Evolutionary conservation across 1,284 basidiomycete species (phyloP).

Genomic region (Ustilago lituana): DNA sequence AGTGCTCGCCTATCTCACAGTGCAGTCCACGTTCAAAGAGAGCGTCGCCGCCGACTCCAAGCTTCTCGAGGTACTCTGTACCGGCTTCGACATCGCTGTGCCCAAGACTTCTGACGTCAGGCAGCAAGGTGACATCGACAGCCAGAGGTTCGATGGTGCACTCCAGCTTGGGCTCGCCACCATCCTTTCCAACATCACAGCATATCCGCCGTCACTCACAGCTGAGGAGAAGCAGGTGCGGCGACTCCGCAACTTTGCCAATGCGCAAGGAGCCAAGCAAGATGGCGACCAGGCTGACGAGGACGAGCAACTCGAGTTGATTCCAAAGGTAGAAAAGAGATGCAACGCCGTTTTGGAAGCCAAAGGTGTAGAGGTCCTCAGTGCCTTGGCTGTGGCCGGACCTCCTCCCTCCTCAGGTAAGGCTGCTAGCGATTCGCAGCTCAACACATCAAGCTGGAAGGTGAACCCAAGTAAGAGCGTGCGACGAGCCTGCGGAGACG

Average conservation of each 20-base stretch:
- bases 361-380: conserved; percentile 44
- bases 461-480: conserved; percentile 34
- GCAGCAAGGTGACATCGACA: conserved; percentile 10
- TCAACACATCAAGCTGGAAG: conserved; percentile 4
- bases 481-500: conserved; percentile 19
- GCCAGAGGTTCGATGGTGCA: conserved; percentile 37
- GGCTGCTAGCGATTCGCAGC: neutral
- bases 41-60: conserved; percentile 14
- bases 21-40: conserved; percentile 37
- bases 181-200: conserved; percentile 42
- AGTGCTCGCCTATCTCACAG: conserved; percentile 54
- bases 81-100: conserved; percentile 8
- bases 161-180: conserved; percentile 54
- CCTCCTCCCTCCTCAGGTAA: conserved; percentile 6
- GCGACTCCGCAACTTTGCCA: conserved; percentile 51
- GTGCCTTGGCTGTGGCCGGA: conserved; percentile 28
- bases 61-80: conserved; percentile 39
- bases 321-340: conserved; percentile 21
- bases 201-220: conserved; percentile 45
- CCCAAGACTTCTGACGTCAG: neutral
- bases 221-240: conserved; percentile 55
- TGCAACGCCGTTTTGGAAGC: conserved; percentile 46
- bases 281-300: conserved; percentile 21
- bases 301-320: conserved; percentile 21
- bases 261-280: conserved; percentile 27